Percentiles rank a stretch among this genome's conserved stretches.
Conservation (phyloP, 2,329 filamentous ascomycete species). For the Aspergillus felis region DNA sequence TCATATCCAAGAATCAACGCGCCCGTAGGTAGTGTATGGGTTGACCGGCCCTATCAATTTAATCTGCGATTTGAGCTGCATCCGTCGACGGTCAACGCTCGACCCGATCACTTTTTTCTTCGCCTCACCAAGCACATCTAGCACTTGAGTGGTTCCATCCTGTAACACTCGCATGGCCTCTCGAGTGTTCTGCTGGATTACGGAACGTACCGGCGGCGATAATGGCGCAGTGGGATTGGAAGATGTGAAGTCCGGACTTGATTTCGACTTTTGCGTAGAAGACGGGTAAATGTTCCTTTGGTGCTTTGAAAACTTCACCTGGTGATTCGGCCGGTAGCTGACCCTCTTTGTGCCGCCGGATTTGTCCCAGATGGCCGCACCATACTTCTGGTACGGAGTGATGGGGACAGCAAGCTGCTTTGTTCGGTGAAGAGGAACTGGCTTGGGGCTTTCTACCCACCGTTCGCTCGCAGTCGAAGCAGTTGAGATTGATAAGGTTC, state of each 20-base stretch:
- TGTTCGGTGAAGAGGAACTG: conserved; percentile 3
- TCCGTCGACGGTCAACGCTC: conserved; percentile 33
- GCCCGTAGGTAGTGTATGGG: conserved; percentile 21
- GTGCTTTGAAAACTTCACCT: conserved; percentile 20
- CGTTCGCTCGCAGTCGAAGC: conserved; percentile 11
- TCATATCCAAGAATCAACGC: conserved; percentile 29
- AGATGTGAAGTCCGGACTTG: conserved; percentile 1
- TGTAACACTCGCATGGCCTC: conserved; percentile 23
- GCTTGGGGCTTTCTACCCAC: conserved; percentile 1
- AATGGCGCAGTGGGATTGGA: conserved; percentile 13
- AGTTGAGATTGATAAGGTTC: conserved; percentile 12
- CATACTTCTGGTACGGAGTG: conserved; percentile 36
- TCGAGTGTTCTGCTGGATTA: conserved; percentile 22
- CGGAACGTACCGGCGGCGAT: conserved; percentile 17
- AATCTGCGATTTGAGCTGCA: conserved; percentile 39
- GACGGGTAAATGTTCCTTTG: conserved; percentile 3
- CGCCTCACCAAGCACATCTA: conserved; percentile 29
- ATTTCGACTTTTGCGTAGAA: conserved; percentile 1
- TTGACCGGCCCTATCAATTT: conserved; percentile 37
- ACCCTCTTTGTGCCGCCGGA: conserved; percentile 21
- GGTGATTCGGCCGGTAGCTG: conserved; percentile 14
- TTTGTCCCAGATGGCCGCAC: conserved; percentile 32
- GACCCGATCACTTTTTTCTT: conserved; percentile 32
- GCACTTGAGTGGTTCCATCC: conserved; percentile 23
- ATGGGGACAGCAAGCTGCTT: conserved; percentile 32